Evolutionary conservation across 1,284 basidiomycete species (phyloP), one percentile per base, ranked within the genome.

Genomic region (Ganoderma leucocontextum): DNA sequence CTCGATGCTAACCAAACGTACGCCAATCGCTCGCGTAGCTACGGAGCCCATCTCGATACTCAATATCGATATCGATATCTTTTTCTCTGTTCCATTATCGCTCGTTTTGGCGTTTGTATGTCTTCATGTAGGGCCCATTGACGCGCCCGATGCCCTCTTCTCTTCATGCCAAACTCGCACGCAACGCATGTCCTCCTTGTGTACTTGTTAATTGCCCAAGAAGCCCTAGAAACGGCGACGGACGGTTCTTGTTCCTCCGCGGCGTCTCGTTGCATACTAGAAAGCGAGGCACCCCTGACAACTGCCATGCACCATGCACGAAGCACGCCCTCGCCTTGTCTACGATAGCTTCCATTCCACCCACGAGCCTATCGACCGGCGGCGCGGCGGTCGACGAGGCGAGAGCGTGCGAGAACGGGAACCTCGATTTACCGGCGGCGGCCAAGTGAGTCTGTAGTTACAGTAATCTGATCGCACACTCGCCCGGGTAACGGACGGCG

Each of bases 291-390:
- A 49, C 47, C 47, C 47, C 47, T 49, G 22, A 49, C 47, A 25
- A 49, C 47, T 22, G 47, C n/a, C n/a, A n/a, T n/a, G n/a, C 29
- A 2, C 47, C 47, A 49, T 49, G 47, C 47, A 49, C 47, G 47
- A 49, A 49, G 47, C 47, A 49, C 47, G 22, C 47, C 47, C 47
- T 49, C 47, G 22, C 47, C 47, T 49, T 49, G 47, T 49, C 47
- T 49, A 25, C 47, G 47, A 49, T 25, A 22, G 22, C 22, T 42
- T 49, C 47, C 22, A 49, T 10, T 47, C 22, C 8, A 25, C 22
- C 47, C 47, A 49, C 47, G 47, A 49, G 47, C 47, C 47, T 49
- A 49, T 49, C 47, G 47, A 49, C 47, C 47, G 47, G 47, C 47
- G 47, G 47, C 47, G 22, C 47, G 47, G 47, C 47, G 47, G 7